A percentile compares a stretch with the other conserved stretches of the same genome.
Evolutionary conservation across 192 early-diverging fungal genomes (phyloP).

Genomic region (Coemansia sp.): DNA sequence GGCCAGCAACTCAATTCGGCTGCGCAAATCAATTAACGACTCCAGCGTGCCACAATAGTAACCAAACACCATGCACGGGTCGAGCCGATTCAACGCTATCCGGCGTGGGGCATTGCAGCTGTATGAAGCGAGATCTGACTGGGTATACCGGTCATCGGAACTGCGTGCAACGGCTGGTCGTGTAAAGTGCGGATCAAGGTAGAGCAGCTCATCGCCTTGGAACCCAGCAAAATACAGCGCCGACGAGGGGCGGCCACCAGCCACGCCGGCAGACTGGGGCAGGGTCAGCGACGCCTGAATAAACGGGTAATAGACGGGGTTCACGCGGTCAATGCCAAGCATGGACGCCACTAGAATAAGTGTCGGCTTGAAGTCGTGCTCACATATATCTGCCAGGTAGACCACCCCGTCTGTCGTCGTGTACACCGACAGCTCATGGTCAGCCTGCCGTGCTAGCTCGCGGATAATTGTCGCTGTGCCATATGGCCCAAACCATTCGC

Average conservation of each 20-base stretch:
- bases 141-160: slow-evolving; percentile 18
- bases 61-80: slow-evolving; percentile 93
- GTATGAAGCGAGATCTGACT: slow-evolving; percentile 75
- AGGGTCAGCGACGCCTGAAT: slow-evolving; percentile 73
- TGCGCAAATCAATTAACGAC: slow-evolving; percentile 44
- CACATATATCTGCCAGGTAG: slow-evolving; percentile 59
- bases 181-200: slow-evolving; percentile 91
- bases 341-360: slow-evolving; percentile 86
- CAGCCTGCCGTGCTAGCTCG: slow-evolving; percentile 19
- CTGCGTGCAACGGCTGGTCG: slow-evolving; percentile 59
- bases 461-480: slow-evolving; percentile 46
- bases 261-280: slow-evolving; percentile 84
- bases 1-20: slow-evolving; percentile 41
- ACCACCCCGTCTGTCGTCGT: slow-evolving; percentile 83
- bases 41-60: slow-evolving; percentile 63
- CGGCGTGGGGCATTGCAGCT: slow-evolving; percentile 77
- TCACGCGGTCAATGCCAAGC: slow-evolving; percentile 88
- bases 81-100: slow-evolving; percentile 74
- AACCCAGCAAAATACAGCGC: slow-evolving; percentile 92
- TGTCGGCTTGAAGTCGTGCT: slow-evolving; percentile 61
- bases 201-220: slow-evolving; percentile 76
- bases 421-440: slow-evolving; percentile 64
- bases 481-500: slow-evolving; percentile 97
- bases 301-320: slow-evolving; percentile 78
- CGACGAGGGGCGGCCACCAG: slow-evolving; percentile 94